Percentiles rank a stretch among this genome's conserved stretches.
These are phyloP conservation scores for Fusarium sp. DNA, from an alignment of 2,329 filamentous ascomycete species.

Conservation along the genomic window DNA sequence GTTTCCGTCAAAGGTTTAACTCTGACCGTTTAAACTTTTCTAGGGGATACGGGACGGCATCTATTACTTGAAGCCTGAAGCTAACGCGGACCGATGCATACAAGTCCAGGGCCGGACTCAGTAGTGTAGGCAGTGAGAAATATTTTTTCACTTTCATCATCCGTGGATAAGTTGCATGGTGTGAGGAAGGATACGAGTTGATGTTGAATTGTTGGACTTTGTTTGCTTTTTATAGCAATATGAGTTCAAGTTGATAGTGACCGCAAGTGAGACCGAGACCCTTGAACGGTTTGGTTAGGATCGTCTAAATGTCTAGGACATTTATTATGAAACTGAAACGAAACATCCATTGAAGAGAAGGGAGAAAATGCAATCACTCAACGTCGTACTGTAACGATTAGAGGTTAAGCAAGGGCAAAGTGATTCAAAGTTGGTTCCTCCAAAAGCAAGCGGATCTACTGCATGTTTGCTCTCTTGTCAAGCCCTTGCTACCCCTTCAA, in stretches of 20 bases:
- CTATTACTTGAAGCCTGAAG: conserved; percentile 32
- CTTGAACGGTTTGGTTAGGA: conserved; percentile 7
- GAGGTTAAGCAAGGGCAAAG: not conserved
- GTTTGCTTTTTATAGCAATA: conserved; percentile 7
- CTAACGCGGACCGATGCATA: conserved; percentile 35
- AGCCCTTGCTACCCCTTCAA: conserved; percentile 27
- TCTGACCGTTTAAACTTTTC: conserved; percentile 17
- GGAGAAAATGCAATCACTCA: not conserved
- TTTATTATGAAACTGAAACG: conserved; percentile 14
- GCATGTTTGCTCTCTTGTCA: conserved; percentile 11
- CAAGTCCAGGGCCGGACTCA: conserved; percentile 19
- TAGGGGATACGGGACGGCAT: conserved; percentile 14
- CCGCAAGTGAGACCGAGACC: conserved; percentile 12
- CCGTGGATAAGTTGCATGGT: not conserved
- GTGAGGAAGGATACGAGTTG: conserved; percentile 2
- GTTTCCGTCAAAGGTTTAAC: conserved; percentile 32
- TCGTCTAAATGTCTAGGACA: conserved; percentile 12
- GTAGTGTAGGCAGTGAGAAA: not conserved
- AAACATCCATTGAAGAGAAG: not conserved
- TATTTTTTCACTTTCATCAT: not conserved
- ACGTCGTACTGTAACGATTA: not conserved
- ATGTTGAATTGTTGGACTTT: not conserved
- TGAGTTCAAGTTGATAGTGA: not conserved
- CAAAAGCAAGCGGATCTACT: not conserved
- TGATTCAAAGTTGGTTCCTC: not conserved